Base-by-base conservation (phyloP, 331 rosid species). In the Phaseolus coccineus region DNA sequence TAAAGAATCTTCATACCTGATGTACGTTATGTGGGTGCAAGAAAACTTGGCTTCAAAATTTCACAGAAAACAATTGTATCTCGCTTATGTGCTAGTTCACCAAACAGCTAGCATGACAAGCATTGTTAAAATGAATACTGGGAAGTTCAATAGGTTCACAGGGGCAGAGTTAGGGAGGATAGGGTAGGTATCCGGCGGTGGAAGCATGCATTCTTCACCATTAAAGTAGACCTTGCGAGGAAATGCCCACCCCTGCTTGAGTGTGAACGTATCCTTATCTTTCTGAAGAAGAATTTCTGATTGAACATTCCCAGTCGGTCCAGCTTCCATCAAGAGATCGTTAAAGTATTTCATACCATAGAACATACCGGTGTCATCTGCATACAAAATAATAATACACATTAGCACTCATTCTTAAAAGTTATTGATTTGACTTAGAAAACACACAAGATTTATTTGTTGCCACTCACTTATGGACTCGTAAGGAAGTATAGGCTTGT, bases 321-420 rank as follows among this genome's bases (percentile, higher is more conserved):
- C 97, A 24, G 97, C 98, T 87, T 95, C 92, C 97, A 91, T 88
- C 40, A 95, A 71, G 3, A 89, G 79, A 79, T 95, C 97, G 74
- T 91, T 95, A n/a, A 76, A 95, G 87, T 52, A 91, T 71, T 94
- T 94, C 91, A 84, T 85, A 62, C 98, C 97, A 58, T 79, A 90
- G 81, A 94, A 92, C 97, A 94, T 94, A n/a, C 97, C 97, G 0
- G 97, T 94, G 69, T 94, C 97, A 78, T 92, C 97, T 94, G 98
- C 84, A 87, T 15, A 73, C 5, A 81, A 22, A 53, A 79, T 19
- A 4, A 35, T 27, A 12, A 39, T 15, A 65, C 16, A 55, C n/a
- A 48, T 58, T 44, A 69, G 11, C 3, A 40, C 5, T 40, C 56
- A 69, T 48, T 52, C 25, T 56, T 51, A 30, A 58, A 69, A 55